These are phyloP conservation scores for Ogataea hybrid DNA, from an alignment of 1,139 yeast genomes.

Conservation along the genomic window DNA sequence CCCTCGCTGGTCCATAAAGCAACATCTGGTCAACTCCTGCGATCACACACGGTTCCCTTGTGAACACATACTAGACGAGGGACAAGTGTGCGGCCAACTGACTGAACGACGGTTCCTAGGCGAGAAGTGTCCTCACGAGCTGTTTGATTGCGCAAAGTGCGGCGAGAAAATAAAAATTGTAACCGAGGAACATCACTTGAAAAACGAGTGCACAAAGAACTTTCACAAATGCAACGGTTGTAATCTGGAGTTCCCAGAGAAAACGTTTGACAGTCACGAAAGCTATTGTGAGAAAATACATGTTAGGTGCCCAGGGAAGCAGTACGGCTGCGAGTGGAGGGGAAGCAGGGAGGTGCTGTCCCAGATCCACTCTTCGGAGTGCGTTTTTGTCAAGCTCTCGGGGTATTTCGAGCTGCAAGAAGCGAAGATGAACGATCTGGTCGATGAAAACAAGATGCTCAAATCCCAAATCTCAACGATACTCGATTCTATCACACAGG, in stretches of 20 bases:
- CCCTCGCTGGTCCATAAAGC: slow-evolving; percentile 57
- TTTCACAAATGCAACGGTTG: slow-evolving; percentile 34
- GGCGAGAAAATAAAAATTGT: slow-evolving; percentile 34
- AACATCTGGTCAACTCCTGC: slow-evolving; percentile 52
- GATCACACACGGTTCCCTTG: slow-evolving; percentile 51
- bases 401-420: slow-evolving; percentile 35
- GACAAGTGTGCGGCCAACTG: slow-evolving; percentile 23
- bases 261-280: slow-evolving; percentile 32
- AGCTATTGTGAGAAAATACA: slow-evolving; percentile 34
- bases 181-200: slow-evolving; percentile 37
- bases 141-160: slow-evolving; percentile 43
- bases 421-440: slow-evolving; percentile 30
- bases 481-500: slow-evolving; percentile 48
- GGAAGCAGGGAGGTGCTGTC: slow-evolving; percentile 34
- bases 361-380: slow-evolving; percentile 34
- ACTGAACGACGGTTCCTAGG: slow-evolving; percentile 21
- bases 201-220: slow-evolving; percentile 42
- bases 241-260: slow-evolving; percentile 29
- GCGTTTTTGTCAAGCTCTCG: slow-evolving; percentile 35
- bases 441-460: slow-evolving; percentile 38
- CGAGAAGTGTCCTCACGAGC: slow-evolving; percentile 38
- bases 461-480: slow-evolving; percentile 44
- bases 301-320: slow-evolving; percentile 35
- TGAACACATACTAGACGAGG: slow-evolving; percentile 16
- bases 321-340: slow-evolving; percentile 41